phyloP scores from a whole-genome alignment of 176 grass and related monocot species.

The Phyllostachys edulis region DNA sequence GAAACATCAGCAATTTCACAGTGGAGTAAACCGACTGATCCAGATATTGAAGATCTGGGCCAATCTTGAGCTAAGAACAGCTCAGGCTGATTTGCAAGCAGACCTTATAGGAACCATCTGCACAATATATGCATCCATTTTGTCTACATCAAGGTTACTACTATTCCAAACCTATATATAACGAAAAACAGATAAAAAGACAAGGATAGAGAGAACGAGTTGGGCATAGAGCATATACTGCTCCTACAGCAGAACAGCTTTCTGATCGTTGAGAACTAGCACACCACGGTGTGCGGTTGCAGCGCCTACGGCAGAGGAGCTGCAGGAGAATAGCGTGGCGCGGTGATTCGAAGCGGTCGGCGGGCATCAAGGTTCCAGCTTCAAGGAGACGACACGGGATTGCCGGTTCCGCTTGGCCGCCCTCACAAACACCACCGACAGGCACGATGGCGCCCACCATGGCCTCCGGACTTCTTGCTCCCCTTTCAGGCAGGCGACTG shows the following conservation, averaged over 20 bases:
- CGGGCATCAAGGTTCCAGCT: conserved; percentile 67
- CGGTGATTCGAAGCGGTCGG: not conserved
- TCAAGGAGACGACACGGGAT: conserved; percentile 89
- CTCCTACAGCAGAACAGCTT: conserved; percentile 34
- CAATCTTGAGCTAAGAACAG: conserved; percentile 2
- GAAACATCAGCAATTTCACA: not conserved
- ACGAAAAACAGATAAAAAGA: conserved; percentile 28
- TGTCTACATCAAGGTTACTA: conserved; percentile 37
- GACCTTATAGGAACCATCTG: conserved; percentile 36
- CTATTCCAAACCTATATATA: conserved; percentile 61
- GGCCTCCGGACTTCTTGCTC: conserved; percentile 96
- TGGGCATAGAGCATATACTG: conserved; percentile 32
- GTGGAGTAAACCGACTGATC: not conserved
- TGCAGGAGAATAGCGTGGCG: not conserved
- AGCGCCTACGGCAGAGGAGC: not conserved
- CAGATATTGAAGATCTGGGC: not conserved
- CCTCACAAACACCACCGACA: conserved; percentile 74
- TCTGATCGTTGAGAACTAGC: conserved; percentile 25
- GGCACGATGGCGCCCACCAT: conserved; percentile 87
- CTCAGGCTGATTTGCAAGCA: conserved; percentile 29
- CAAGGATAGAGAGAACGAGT: conserved; percentile 17
- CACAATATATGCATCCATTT: conserved; percentile 39
- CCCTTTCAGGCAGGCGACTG: conserved; percentile 93
- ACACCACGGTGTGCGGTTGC: not conserved
- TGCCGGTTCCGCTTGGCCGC: conserved; percentile 76